Conservation (phyloP, 345 rosid genomes). For the Gynandropsis gynandra region DNA sequence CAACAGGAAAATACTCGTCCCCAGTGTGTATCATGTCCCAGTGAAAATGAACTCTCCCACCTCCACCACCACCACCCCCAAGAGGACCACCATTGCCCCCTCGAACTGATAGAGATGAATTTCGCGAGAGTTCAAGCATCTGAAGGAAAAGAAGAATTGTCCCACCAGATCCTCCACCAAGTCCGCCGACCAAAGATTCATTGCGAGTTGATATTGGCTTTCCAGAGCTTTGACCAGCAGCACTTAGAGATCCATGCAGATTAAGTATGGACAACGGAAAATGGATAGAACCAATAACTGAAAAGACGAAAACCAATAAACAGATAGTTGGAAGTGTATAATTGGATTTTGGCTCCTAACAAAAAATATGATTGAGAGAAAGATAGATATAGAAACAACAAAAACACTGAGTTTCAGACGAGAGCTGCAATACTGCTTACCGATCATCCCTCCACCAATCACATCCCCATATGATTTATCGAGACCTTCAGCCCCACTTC, state of each 20-base stretch:
- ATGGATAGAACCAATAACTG: slow-evolving; percentile 81
- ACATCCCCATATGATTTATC: slow-evolving; percentile 52
- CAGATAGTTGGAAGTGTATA: slow-evolving; percentile 2
- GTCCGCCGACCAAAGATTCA: slow-evolving; percentile 65
- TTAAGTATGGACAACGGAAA: slow-evolving; percentile 74
- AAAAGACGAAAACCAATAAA: slow-evolving; percentile 15
- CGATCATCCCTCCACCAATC: slow-evolving; percentile 94
- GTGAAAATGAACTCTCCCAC: slow-evolving; percentile 97
- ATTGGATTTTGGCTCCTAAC: slow-evolving; percentile 4
- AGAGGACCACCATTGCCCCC: slow-evolving; percentile 84
- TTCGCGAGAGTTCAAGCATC: slow-evolving; percentile 55
- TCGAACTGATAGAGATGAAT: slow-evolving; percentile 57
- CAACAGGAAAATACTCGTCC: slow-evolving; percentile 72
- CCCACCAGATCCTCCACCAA: slow-evolving; percentile 99
- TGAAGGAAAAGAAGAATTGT: slow-evolving; percentile 94
- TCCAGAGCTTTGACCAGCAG: slow-evolving; percentile 79
- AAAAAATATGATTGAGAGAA: background rate
- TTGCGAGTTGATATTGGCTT: slow-evolving; percentile 33
- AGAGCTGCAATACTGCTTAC: slow-evolving; percentile 33
- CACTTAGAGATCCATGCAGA: slow-evolving; percentile 64
- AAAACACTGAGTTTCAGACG: background rate
- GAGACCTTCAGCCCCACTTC: slow-evolving; percentile 92
- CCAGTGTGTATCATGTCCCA: slow-evolving; percentile 80
- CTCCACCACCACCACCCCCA: slow-evolving; percentile 98
- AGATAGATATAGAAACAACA: background rate